phyloP scores from a whole-genome alignment of 2,329 filamentous ascomycete genomes.

The Xylaria hypoxylon region DNA sequence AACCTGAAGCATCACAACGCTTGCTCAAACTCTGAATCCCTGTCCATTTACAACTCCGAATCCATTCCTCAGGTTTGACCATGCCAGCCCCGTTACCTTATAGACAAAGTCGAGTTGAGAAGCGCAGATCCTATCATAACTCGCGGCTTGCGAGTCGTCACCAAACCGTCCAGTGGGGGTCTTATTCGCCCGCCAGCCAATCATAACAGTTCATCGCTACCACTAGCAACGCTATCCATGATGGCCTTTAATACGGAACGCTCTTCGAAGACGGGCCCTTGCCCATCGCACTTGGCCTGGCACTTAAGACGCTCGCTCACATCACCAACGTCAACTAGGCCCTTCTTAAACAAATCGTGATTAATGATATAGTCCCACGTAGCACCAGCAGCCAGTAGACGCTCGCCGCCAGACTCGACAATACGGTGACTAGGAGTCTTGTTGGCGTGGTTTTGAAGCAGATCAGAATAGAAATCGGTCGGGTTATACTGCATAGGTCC shows the following conservation, averaged over 20 bases:
- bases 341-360: conserved; percentile 80
- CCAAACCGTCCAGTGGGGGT: background rate
- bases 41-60: background rate
- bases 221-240: conserved; percentile 79
- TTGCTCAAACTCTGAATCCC: conserved; percentile 4
- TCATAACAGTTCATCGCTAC: conserved; percentile 81
- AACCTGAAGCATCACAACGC: conserved; percentile 9
- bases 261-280: conserved; percentile 89
- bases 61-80: background rate
- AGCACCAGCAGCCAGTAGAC: conserved; percentile 78
- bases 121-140: background rate
- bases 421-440: conserved; percentile 77
- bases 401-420: conserved; percentile 73
- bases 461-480: conserved; percentile 75
- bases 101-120: background rate
- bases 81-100: background rate
- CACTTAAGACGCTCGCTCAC: conserved; percentile 83
- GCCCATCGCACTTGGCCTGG: conserved; percentile 83
- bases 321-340: conserved; percentile 82
- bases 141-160: conserved; percentile 6
- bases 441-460: conserved; percentile 71
- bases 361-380: conserved; percentile 91
- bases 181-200: background rate
- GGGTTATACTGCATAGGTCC: conserved; percentile 79
- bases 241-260: conserved; percentile 78